Percentiles rank a stretch among this genome's conserved stretches.
Evolutionary conservation across 257 asterid species (phyloP).

Genomic region (Solanum peruvianum): DNA sequence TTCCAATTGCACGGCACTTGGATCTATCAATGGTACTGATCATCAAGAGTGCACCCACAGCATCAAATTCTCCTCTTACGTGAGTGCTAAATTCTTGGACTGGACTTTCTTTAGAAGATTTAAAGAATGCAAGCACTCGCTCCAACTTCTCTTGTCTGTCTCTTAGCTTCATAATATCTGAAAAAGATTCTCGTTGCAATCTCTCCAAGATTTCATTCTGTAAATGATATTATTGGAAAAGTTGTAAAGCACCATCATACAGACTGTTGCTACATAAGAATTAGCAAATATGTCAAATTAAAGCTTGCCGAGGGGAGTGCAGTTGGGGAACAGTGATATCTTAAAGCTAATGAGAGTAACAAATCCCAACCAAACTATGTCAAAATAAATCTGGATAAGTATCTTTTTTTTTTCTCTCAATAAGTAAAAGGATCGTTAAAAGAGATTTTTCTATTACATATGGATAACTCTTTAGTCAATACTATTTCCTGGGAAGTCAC

Average conservation of each 20-base stretch:
- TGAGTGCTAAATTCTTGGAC: no score
- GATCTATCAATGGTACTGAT: no score
- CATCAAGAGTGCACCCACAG: no score
- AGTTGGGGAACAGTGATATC: not conserved
- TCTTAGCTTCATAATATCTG: slow-evolving; percentile 24
- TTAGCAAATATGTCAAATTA: slow-evolving; percentile 15
- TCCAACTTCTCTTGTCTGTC: no score
- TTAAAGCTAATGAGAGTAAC: not conserved
- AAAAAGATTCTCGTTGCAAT: slow-evolving; percentile 82
- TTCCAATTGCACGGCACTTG: no score
- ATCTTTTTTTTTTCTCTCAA: not conserved
- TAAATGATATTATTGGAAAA: slow-evolving; percentile 50
- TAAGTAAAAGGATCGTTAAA: not conserved
- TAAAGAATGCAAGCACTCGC: no score
- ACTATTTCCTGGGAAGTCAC: not conserved
- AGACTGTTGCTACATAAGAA: slow-evolving; percentile 41
- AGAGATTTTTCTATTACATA: not conserved
- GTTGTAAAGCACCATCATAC: slow-evolving; percentile 49
- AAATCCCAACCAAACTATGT: not conserved
- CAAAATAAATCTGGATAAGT: not conserved
- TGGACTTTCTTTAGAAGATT: no score
- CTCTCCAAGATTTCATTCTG: slow-evolving; percentile 96
- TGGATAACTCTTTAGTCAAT: not conserved
- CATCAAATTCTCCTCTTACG: no score
- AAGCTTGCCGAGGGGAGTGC: not conserved